Base-by-base conservation (phyloP, 2,329 filamentous ascomycete genomes). In the Fusarium keratoplasticum region DNA sequence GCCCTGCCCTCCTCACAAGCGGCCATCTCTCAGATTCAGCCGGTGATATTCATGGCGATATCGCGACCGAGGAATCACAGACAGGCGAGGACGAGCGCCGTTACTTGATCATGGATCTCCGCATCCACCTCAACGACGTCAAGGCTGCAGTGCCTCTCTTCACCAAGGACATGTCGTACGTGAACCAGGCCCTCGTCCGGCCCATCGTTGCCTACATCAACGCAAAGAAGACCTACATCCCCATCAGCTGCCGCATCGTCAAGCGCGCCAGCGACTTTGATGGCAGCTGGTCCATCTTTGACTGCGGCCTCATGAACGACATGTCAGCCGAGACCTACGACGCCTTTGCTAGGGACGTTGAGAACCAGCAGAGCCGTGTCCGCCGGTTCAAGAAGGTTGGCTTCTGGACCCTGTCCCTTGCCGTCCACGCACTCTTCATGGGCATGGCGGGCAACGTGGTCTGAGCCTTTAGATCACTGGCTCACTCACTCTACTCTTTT, bases 171-270 rank as follows among this genome's bases (percentile, higher is more conserved):
- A 90, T 98, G 58, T 97, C 95, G 1, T 99, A 98, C 82, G 93
- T 98, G 78, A 98, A 98, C 83, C 97, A 97, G 82, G 95, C 96
- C 2, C 91, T 98, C 6, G 94, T 98, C 38, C 91, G 96, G 6
- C 96, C 96, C 18, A 99, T 99, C 70, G 95, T 99, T 44, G 96
- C 96, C 8, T 99, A 98, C 82, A 98, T 99, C 84, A 99, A 99
- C 83, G 94, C 95, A 47, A 94, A 95, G 81, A 93, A 92, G 80
- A 97, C 96, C 0, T 98, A 98, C 80, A 98, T 99, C 50, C 96
- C 96, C 29, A 95, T 99, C 78, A 94, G 93, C 77, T 98, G 96
- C 84, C 93, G 96, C 70, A 94, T 99, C 58, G 95, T 98, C 73
- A 99, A 99, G 86, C 91, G 92, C 8, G 89, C 92, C 20, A 89